Conservation (phyloP, 148 eudicot species). For the Vaccinium darrowii region DNA sequence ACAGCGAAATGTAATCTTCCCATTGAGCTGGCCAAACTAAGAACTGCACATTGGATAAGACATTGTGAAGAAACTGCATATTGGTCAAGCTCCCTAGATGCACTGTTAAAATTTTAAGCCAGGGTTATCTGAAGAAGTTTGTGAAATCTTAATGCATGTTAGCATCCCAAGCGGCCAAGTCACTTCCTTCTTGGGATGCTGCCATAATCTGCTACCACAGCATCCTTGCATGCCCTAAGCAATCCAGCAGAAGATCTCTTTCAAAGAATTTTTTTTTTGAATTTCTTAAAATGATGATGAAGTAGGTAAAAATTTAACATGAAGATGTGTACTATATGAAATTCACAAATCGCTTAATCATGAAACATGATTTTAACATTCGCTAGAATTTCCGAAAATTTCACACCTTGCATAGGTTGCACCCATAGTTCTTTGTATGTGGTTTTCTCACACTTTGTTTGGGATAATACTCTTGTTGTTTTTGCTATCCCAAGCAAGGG, state of each 20-base stretch:
- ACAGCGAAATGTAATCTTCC: background rate
- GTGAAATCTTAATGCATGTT: conserved; percentile 6
- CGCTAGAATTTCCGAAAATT: background rate
- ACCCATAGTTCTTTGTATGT: background rate
- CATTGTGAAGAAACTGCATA: background rate
- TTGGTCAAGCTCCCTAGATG: conserved; percentile 5
- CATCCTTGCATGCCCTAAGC: background rate
- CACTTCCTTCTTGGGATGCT: background rate
- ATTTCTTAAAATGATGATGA: background rate
- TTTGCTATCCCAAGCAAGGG: background rate
- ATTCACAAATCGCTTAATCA: background rate
- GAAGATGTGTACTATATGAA: background rate
- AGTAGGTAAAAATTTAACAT: background rate
- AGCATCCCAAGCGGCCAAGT: background rate
- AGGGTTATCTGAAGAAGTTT: background rate
- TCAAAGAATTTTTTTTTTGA: background rate
- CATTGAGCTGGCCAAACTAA: background rate
- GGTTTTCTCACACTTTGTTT: background rate
- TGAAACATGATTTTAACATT: background rate
- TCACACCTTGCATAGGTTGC: background rate
- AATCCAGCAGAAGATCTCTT: background rate
- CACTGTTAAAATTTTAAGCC: background rate
- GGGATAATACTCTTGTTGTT: background rate
- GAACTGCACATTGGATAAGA: background rate
- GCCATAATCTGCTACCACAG: background rate